Evolutionary conservation across 2,329 filamentous ascomycete species (phyloP), one percentile per base, ranked within the genome.

Genomic region (Diaporthe sp.): DNA sequence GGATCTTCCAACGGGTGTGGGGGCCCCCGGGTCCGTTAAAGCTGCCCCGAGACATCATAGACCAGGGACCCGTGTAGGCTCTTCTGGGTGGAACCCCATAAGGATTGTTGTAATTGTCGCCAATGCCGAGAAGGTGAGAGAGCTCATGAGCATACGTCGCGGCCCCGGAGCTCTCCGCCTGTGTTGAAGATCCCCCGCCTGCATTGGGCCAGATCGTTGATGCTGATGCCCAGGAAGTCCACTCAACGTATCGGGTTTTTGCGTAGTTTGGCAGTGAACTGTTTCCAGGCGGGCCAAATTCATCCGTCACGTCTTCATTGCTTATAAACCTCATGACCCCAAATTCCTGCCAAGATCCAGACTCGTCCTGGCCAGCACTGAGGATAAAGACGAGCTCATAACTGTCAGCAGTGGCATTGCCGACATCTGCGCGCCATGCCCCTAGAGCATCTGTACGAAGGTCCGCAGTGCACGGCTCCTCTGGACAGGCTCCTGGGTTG

Each of bases 51-150:
- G 84, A 85, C 75, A 90, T 82, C 88, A 90, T 90, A 8, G 84
- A 86, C 81, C 85, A 90, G 0, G 87, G 87, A 0, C 88, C 88
- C 0, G 87, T 87, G 78, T 87, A 89, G 0, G 85, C 80, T 30
- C 88, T 85, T 4, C 85, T 83, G 55, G 84, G 78, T 1, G 87
- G 87, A 1, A 80, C 77, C 4, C 84, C 81, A 76, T 86, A 89
- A 0, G 88, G 88, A 71, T 89, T 89, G 76, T 89, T 89, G 77
- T 90, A 89, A 78, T 90, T 90, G 77, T 89, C 88, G 12, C 86
- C 85, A 30, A 89, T 89, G 19, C 84, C 83, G 1, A 89, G 82
- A 50, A 90, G 78, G 78, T 89, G 88, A 32, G 83, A 86, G 4
- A 89, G 80, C 76, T 89, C 88, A 77, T 90, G 88, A 1, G 88